Evolutionary conservation across 768 basidiomycete genomes (phyloP).

Genomic region (Cystofilobasidium capitatum): DNA sequence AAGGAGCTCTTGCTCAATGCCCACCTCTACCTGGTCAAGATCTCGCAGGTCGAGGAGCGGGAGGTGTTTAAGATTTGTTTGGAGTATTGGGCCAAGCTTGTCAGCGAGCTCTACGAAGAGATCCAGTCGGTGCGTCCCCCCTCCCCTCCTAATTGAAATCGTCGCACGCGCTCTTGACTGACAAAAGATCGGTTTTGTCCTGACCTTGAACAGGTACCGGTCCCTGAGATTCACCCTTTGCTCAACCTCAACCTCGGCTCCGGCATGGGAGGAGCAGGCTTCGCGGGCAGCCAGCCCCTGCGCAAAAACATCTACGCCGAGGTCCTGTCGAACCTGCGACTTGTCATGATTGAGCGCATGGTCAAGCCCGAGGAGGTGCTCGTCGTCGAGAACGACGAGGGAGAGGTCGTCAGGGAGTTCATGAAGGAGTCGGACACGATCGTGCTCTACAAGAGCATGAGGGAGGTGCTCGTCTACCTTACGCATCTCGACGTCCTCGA

Average conservation of each 20-base stretch:
- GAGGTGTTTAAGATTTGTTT: slow-evolving; percentile 99
- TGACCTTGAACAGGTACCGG: slow-evolving; percentile 48
- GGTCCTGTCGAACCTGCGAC: slow-evolving; percentile 80
- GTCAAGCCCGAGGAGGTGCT: slow-evolving; percentile 98
- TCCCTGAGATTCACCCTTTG: slow-evolving; percentile 57
- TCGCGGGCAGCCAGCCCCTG: slow-evolving; percentile 45
- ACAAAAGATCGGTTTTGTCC: not conserved
- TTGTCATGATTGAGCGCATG: slow-evolving; percentile 98
- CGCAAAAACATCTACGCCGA: slow-evolving; percentile 93
- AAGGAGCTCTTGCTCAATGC: slow-evolving; percentile 91
- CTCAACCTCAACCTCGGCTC: slow-evolving; percentile 71
- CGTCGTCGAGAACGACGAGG: slow-evolving; percentile 98
- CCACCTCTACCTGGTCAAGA: slow-evolving; percentile 95
- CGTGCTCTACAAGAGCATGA: slow-evolving; percentile 97
- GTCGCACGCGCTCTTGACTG: not conserved
- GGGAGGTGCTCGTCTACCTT: slow-evolving; percentile 91
- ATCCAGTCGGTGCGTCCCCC: slow-evolving; percentile 54
- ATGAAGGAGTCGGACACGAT: slow-evolving; percentile 98
- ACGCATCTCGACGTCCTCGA: slow-evolving; percentile 93
- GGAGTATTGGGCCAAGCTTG: slow-evolving; percentile 88
- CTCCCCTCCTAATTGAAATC: no score
- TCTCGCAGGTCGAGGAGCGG: slow-evolving; percentile 94
- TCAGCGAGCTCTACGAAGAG: slow-evolving; percentile 93
- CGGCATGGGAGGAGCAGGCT: slow-evolving; percentile 41
- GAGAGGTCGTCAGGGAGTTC: slow-evolving; percentile 97